Conservation (phyloP, 805 yeast species). For the Wickerhamiella nectarea region DNA sequence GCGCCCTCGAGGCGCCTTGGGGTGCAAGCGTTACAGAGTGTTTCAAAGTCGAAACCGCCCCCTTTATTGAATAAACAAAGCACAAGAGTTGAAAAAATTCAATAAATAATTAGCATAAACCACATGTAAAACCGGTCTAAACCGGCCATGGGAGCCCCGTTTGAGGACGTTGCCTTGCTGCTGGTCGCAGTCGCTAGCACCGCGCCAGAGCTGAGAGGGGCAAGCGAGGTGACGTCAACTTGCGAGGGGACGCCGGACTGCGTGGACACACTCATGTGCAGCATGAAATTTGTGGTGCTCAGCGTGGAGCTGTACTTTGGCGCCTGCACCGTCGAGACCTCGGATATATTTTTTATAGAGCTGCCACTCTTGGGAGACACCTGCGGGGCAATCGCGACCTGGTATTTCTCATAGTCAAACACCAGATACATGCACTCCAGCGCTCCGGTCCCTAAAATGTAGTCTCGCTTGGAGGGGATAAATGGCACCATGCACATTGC, state of each 20-base stretch:
- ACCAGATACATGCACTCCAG: conserved; percentile 51
- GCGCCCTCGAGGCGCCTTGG: no score
- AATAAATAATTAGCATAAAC: background rate
- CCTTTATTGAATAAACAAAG: background rate
- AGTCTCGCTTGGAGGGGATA: conserved; percentile 22
- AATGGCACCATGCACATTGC: conserved; percentile 18
- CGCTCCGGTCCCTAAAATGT: conserved; percentile 49
- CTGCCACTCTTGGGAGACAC: background rate
- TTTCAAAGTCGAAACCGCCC: no score
- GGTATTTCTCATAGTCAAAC: conserved; percentile 43
- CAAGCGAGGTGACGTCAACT: no score
- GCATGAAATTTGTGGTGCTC: conserved; percentile 8
- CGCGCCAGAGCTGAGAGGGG: no score
- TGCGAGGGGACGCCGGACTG: conserved; percentile 12
- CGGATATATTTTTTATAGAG: conserved; percentile 16
- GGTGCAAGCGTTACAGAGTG: no score
- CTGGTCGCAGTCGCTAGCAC: no score
- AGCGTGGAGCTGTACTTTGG: conserved; percentile 17
- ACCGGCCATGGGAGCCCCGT: no score
- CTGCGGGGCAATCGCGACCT: conserved; percentile 39
- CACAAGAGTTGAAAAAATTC: background rate
- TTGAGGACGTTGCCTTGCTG: no score
- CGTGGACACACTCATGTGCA: background rate
- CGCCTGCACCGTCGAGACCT: conserved; percentile 20
- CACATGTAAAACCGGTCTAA: no score